Conservation (phyloP, 1,284 basidiomycete species). For the Ceratobasidium sp. region DNA sequence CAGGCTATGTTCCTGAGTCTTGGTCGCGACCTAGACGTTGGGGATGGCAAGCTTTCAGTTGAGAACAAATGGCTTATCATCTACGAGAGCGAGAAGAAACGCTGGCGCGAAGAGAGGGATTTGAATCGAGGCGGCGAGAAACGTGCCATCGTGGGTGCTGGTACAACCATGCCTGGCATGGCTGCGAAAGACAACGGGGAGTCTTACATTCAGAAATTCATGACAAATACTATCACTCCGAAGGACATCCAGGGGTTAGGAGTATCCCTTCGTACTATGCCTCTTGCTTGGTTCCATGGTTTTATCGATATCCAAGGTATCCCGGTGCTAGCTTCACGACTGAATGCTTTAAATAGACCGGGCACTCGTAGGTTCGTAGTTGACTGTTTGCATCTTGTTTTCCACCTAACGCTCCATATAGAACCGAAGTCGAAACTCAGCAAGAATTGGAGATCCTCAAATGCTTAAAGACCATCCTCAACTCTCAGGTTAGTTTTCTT, state of each 20-base stretch:
- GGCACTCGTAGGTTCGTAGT: constrained; percentile 65
- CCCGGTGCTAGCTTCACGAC: constrained; percentile 83
- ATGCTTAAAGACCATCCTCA: constrained; percentile 87
- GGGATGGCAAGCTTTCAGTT: constrained; percentile 62
- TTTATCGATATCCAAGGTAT: constrained; percentile 85
- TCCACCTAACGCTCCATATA: constrained; percentile 2
- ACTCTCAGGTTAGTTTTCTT: constrained; percentile 67
- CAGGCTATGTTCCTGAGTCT: constrained; percentile 78
- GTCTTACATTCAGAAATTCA: constrained; percentile 90
- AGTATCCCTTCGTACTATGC: constrained; percentile 85
- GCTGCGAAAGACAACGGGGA: constrained; percentile 71
- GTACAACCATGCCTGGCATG: constrained; percentile 60
- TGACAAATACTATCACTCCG: constrained; percentile 84
- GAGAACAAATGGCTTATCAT: constrained; percentile 96
- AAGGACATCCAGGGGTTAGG: constrained; percentile 82
- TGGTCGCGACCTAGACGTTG: constrained; percentile 61
- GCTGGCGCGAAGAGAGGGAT: constrained; percentile 77
- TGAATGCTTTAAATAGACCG: constrained; percentile 79
- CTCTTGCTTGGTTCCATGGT: constrained; percentile 82
- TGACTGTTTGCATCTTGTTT: neutral
- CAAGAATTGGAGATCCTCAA: constrained; percentile 93
- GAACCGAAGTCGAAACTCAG: constrained; percentile 71
- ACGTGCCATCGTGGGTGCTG: constrained; percentile 62
- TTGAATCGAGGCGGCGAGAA: constrained; percentile 69
- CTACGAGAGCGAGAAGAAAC: constrained; percentile 82